A percentile compares a stretch with the other conserved stretches of the same genome.
Conservation (phyloP, 805 yeast species). For the Kodamaea hsintzibuensis region DNA sequence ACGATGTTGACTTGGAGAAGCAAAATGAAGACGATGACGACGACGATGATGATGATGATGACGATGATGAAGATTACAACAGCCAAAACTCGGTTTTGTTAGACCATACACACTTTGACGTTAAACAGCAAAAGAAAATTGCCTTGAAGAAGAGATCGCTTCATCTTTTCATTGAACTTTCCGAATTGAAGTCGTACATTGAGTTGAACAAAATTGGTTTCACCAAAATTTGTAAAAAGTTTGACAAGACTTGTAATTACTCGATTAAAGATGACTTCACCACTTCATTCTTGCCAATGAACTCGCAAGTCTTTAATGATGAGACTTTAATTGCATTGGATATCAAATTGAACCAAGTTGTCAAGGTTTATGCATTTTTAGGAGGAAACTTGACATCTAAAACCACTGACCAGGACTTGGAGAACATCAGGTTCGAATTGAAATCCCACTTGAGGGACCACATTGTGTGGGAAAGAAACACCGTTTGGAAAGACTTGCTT, state of each 20-base stretch:
- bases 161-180: conserved; percentile 67
- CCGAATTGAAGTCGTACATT: conserved; percentile 79
- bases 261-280: conserved; percentile 56
- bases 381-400: conserved; percentile 15
- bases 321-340: conserved; percentile 41
- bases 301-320: conserved; percentile 57
- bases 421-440: conserved; percentile 45
- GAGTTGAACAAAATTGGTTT: conserved; percentile 89
- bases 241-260: conserved; percentile 77
- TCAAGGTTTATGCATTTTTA: conserved; percentile 51
- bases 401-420: conserved; percentile 50
- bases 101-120: conserved; percentile 47
- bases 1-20: conserved; percentile 21
- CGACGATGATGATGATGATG: conserved; percentile 19
- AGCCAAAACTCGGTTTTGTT: conserved; percentile 13
- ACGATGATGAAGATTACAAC: conserved; percentile 34
- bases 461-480: conserved; percentile 95
- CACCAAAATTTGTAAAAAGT: conserved; percentile 86
- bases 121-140: conserved; percentile 52
- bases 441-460: conserved; percentile 75
- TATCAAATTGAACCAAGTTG: conserved; percentile 51
- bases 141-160: conserved; percentile 68
- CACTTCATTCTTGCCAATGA: conserved; percentile 44
- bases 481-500: conserved; percentile 97
- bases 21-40: conserved; percentile 13